Conservation (phyloP, 2,329 filamentous ascomycete genomes). For the Clarireedia hainanense region DNA sequence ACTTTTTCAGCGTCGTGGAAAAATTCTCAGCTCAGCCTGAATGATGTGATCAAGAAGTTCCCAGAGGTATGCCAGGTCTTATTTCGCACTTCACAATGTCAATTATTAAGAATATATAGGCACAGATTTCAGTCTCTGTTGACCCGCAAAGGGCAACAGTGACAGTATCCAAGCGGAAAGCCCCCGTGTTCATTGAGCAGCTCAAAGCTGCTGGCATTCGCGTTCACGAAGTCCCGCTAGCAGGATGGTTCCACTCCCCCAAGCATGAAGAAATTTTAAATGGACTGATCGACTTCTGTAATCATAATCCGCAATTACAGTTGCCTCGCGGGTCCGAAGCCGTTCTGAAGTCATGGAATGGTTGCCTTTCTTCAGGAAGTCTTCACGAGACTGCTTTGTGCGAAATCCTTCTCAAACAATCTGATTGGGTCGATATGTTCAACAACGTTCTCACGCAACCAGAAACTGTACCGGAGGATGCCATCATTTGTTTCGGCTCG, state of each 20-base stretch:
- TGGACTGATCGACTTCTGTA: conserved; percentile 25
- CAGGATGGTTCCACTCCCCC: conserved; percentile 28
- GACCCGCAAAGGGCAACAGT: background rate
- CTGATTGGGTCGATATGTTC: conserved; percentile 31
- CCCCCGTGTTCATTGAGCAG: background rate
- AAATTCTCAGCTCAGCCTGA: conserved; percentile 6
- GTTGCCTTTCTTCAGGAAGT: conserved; percentile 16
- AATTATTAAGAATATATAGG: conserved; percentile 26
- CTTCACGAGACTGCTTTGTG: conserved; percentile 29
- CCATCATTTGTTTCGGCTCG: conserved; percentile 29
- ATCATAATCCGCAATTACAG: conserved; percentile 25
- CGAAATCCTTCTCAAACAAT: conserved; percentile 30
- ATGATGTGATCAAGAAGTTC: conserved; percentile 15
- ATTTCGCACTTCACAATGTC: conserved; percentile 2
- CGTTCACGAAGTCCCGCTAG: background rate
- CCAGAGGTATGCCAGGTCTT: conserved; percentile 7
- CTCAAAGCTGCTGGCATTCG: background rate
- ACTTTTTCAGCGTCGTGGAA: conserved; percentile 24
- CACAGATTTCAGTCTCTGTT: background rate
- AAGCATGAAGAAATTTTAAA: conserved; percentile 12
- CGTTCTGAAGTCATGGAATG: conserved; percentile 18
- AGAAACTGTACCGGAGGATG: background rate
- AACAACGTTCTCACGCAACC: conserved; percentile 12
- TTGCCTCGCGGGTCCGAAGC: conserved; percentile 28
- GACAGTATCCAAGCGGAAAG: background rate